Percentiles rank a stretch among this genome's conserved stretches.
Conservation (phyloP, 306 rosid genomes). For the Mimosa pudica region DNA sequence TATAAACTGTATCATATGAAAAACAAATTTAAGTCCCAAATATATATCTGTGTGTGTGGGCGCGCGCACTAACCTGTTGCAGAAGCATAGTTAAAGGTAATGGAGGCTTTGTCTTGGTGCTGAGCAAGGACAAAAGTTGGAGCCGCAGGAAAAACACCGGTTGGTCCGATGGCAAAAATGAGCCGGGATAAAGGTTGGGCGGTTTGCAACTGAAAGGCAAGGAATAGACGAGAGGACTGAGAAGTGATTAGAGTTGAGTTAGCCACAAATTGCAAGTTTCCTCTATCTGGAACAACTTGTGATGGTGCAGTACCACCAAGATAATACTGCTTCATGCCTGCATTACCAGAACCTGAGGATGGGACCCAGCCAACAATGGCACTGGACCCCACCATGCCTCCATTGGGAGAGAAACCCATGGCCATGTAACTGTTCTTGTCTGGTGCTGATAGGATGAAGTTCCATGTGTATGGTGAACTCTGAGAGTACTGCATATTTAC, state of each 20-base stretch:
- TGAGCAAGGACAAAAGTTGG: conserved; percentile 49
- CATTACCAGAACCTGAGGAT: conserved; percentile 38
- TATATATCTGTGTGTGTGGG: too few relatives aligned
- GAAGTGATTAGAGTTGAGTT: conserved; percentile 54
- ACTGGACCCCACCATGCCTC: conserved; percentile 75
- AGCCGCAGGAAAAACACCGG: conserved; percentile 48
- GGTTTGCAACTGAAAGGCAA: conserved; percentile 60
- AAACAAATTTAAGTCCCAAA: too few relatives aligned
- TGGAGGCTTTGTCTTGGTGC: conserved; percentile 54
- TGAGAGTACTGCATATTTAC: conserved; percentile 52
- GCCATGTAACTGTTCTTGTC: conserved; percentile 55
- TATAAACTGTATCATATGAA: too few relatives aligned
- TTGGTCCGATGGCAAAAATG: conserved; percentile 58
- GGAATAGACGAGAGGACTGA: conserved; percentile 48
- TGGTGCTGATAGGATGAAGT: conserved; percentile 71
- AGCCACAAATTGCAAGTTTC: conserved; percentile 47
- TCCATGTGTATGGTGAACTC: conserved; percentile 55
- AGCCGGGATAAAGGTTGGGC: conserved; percentile 43
- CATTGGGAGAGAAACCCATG: conserved; percentile 71
- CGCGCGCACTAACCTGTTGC: conserved; percentile 46
- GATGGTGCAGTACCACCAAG: conserved; percentile 53
- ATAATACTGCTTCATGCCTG: conserved; percentile 52
- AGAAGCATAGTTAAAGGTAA: conserved; percentile 54
- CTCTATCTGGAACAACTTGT: conserved; percentile 53
- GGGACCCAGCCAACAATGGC: conserved; percentile 80